Percentiles rank a stretch among this genome's conserved stretches.
phyloP scores from a whole-genome alignment of 2,329 filamentous ascomycete genomes.

The Phyllosticta paracitricarpa region DNA sequence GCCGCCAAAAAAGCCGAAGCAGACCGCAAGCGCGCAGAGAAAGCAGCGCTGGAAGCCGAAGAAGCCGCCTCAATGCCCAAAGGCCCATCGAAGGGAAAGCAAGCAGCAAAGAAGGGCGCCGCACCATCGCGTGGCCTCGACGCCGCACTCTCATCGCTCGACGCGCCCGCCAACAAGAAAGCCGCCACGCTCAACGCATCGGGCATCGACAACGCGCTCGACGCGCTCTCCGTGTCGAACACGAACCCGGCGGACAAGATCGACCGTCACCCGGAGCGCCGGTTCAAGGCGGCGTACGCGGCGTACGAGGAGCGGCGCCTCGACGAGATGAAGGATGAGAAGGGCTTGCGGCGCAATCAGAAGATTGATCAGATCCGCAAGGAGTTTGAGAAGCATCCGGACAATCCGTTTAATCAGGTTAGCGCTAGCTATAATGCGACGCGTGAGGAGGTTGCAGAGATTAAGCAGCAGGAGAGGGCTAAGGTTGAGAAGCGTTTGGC shows the following conservation, averaged over 20 bases:
- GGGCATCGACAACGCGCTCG: conserved; percentile 88
- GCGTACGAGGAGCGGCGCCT: conserved; percentile 73
- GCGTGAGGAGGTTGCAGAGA: conserved; percentile 62
- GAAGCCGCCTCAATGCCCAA: conserved; percentile 65
- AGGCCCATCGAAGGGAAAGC: conserved; percentile 55
- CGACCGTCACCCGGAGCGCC: conserved; percentile 78
- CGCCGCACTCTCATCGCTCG: conserved; percentile 38
- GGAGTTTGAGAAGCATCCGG: conserved; percentile 89
- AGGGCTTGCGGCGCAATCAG: conserved; percentile 72
- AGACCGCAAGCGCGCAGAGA: conserved; percentile 85
- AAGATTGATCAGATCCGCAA: conserved; percentile 74
- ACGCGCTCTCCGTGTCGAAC: conserved; percentile 64
- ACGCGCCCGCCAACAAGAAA: conserved; percentile 28
- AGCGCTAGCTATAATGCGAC: conserved; percentile 65
- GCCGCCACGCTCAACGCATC: conserved; percentile 62
- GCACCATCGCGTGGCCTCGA: conserved; percentile 59
- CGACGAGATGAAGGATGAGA: conserved; percentile 76
- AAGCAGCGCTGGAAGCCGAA: conserved; percentile 68
- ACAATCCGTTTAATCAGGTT: conserved; percentile 92
- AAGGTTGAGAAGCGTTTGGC: conserved; percentile 66
- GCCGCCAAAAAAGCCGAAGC: conserved; percentile 73
- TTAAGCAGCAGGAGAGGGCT: conserved; percentile 55
- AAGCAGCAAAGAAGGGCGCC: conserved; percentile 45
- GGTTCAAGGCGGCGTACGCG: conserved; percentile 77
- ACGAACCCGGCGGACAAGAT: conserved; percentile 55